Percentiles rank a stretch among this genome's conserved stretches.
phyloP scores from a whole-genome alignment of 2,329 filamentous ascomycete species.

The Septoria linicola region DNA sequence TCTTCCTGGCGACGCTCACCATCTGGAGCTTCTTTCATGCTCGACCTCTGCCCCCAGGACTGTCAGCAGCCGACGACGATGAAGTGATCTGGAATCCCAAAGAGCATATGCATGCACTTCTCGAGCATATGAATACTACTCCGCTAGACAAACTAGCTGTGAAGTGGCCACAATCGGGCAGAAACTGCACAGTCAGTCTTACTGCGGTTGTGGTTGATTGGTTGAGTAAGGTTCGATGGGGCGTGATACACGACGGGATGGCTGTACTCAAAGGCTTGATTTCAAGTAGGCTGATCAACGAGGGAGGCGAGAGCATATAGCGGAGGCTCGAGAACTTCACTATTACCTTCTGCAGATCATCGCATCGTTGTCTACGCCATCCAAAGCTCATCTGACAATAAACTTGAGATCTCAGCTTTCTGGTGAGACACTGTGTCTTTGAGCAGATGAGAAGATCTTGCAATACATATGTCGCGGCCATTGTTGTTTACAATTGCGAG shows the following conservation, averaged over 20 bases:
- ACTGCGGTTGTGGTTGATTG: conserved; percentile 57
- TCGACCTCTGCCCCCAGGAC: conserved; percentile 18
- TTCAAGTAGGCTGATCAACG: conserved; percentile 40
- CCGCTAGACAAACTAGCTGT: conserved; percentile 39
- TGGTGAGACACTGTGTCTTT: too few relatives aligned
- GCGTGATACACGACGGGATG: conserved; percentile 62
- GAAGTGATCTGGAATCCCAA: conserved; percentile 50
- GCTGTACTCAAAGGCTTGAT: conserved; percentile 52
- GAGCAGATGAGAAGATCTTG: too few relatives aligned
- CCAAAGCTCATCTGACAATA: too few relatives aligned
- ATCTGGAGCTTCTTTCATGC: conserved; percentile 59
- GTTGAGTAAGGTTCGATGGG: conserved; percentile 59
- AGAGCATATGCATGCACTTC: conserved; percentile 49
- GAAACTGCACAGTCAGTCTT: conserved; percentile 53
- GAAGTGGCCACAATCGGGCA: conserved; percentile 39
- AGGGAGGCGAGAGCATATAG: conserved; percentile 15
- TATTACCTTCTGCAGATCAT: too few relatives aligned
- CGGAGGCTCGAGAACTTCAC: too few relatives aligned
- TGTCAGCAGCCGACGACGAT: conserved; percentile 25
- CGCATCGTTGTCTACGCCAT: too few relatives aligned
- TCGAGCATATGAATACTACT: conserved; percentile 44
- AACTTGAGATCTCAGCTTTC: too few relatives aligned
- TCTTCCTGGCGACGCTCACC: conserved; percentile 59
- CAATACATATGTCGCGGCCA: too few relatives aligned
- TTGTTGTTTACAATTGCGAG: too few relatives aligned